Evolutionary conservation across 2,329 filamentous ascomycete genomes (phyloP).

Genomic region (Aureobasidium lini): DNA sequence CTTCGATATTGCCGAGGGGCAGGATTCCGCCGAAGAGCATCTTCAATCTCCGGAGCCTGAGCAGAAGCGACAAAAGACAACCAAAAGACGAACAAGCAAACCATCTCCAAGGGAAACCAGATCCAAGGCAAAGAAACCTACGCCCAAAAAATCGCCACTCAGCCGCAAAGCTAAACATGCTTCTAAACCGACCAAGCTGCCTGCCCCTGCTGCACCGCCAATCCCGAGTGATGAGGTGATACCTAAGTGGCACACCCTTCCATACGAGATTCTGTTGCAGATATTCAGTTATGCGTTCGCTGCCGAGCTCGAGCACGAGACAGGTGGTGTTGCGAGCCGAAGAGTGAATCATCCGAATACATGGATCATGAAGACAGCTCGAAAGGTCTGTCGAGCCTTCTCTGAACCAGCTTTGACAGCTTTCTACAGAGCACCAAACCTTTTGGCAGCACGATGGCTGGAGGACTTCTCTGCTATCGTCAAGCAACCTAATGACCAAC

Average conservation of each 20-base stretch:
- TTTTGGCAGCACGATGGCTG: constrained; percentile 24
- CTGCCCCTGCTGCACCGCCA: constrained; percentile 3
- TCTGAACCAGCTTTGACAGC: constrained; percentile 30
- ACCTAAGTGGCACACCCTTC: constrained; percentile 28
- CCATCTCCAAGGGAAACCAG: constrained; percentile 12
- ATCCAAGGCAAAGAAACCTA: constrained; percentile 6
- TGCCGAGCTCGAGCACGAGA: constrained; percentile 10
- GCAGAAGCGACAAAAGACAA: constrained; percentile 2
- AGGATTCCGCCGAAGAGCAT: background rate
- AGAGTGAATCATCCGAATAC: constrained; percentile 13
- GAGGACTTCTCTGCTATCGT: constrained; percentile 27
- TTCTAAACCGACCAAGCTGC: constrained; percentile 20
- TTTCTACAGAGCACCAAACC: constrained; percentile 26
- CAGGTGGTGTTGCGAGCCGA: constrained; percentile 2
- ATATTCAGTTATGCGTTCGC: constrained; percentile 28
- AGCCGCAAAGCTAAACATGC: constrained; percentile 19
- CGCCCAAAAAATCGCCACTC: constrained; percentile 1
- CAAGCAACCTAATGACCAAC: constrained; percentile 20
- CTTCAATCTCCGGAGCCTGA: background rate
- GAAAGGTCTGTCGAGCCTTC: constrained; percentile 27
- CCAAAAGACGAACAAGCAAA: constrained; percentile 1
- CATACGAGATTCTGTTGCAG: constrained; percentile 27
- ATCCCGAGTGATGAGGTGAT: constrained; percentile 26
- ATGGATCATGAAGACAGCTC: constrained; percentile 28
- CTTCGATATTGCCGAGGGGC: constrained; percentile 16